Conservation (phyloP, 2,329 filamentous ascomycete genomes). For the Ambrosiella beaveri region DNA sequence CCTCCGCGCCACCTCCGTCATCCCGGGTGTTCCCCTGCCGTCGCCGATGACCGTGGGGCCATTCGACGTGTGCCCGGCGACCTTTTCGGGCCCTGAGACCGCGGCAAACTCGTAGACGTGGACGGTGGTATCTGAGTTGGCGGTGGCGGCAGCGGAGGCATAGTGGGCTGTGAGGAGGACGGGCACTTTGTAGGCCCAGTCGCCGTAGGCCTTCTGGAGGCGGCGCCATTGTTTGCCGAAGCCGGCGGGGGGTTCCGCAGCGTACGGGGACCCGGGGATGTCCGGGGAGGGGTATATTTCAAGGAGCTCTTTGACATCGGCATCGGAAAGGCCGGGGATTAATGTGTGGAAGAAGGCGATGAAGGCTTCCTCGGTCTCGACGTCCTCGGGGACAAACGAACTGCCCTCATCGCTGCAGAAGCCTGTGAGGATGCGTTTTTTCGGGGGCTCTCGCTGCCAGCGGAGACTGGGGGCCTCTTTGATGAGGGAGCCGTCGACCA, state of each 20-base stretch:
- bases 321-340: conserved; percentile 31
- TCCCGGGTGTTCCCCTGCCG: conserved; percentile 19
- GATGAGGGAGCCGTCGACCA: conserved; percentile 34
- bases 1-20: conserved; percentile 22
- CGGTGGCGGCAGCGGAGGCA: conserved; percentile 15
- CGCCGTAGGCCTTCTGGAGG: conserved; percentile 41
- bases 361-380: conserved; percentile 34
- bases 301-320: conserved; percentile 38
- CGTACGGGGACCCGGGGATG: conserved; percentile 19
- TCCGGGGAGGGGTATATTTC: conserved; percentile 44
- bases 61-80: neutral
- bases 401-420: conserved; percentile 56
- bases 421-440: conserved; percentile 38
- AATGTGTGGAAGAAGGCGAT: conserved; percentile 42
- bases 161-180: conserved; percentile 37
- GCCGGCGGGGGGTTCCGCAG: conserved; percentile 23
- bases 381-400: conserved; percentile 38
- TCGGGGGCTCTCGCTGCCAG: conserved; percentile 26
- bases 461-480: conserved; percentile 28
- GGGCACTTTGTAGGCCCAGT: conserved; percentile 48
- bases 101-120: conserved; percentile 46
- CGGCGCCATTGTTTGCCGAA: conserved; percentile 39
- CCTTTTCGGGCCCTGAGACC: conserved; percentile 10
- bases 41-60: neutral
- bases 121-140: conserved; percentile 18